Evolutionary conservation across 192 early-diverging fungal genomes (phyloP), one percentile per base, ranked within the genome.

Genomic region (Pilobolus umbonatus): DNA sequence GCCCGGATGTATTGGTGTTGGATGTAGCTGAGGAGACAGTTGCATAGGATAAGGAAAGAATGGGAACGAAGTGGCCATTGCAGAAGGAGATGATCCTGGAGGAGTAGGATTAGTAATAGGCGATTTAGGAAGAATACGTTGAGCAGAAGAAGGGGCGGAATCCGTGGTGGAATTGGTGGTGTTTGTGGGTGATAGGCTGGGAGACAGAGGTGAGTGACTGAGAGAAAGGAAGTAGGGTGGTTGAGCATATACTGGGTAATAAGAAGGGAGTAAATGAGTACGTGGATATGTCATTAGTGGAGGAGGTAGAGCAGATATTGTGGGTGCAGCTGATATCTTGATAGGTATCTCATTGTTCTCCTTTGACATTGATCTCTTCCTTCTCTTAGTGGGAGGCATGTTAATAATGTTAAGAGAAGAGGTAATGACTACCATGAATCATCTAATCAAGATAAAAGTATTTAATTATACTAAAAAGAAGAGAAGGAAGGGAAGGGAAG

Each of bases 171-270:
- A 32, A 19, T 12, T 10, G 14, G 15, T 56, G 38, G 32, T 39
- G 26, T 24, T 54, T 36, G 52, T 54, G 22, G 52, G 52, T 22
- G 52, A 54, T 54, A 54, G 19, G 15, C 52, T 54, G 24, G 52
- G 52, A 1, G 52, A 54, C 5, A 54, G 35, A 31, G 55, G 55
- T 30, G 56, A 44, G 32, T 47, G 57, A 35, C 25, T 29, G 8
- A 59, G 32, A 15, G 44, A 28, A 36, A 59, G 25, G n/a, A 46
- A 59, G 12, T 46, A 48, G n/a, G 57, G 57, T 25, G 47, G 57
- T 47, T 46, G 57, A 43, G 21, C 26, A 34, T 59, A 59, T 11
- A 59, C 57, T 25, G 57, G 57, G 36, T 59, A 59, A 48, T 59
- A 59, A 22, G 57, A 48, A 34, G 57, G 45, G 1, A 45, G 22